These are phyloP conservation scores for Heliosperma pusillum DNA, from an alignment of 148 eudicot genomes.

Conservation along the genomic window DNA sequence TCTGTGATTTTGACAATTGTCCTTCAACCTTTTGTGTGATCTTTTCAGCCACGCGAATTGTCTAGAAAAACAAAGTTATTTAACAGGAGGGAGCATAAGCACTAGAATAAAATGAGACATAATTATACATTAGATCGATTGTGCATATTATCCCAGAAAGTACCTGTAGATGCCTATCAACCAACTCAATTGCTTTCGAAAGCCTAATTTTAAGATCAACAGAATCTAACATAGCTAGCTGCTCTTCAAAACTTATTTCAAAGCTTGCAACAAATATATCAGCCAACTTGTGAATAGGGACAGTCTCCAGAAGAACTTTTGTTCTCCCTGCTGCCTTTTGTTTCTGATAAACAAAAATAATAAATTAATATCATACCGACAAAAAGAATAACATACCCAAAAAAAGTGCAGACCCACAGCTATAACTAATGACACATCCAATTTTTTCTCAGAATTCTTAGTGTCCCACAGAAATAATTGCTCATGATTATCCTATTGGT, in stretches of 20 bases:
- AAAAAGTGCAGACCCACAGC: background rate
- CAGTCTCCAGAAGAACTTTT: constrained; percentile 97
- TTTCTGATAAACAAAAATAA: constrained; percentile 44
- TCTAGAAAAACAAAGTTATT: constrained; percentile 39
- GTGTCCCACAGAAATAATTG: constrained; percentile 5
- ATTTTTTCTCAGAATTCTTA: background rate
- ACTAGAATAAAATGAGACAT: constrained; percentile 8
- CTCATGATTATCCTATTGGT: background rate
- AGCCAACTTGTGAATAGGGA: constrained; percentile 94
- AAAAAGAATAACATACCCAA: background rate
- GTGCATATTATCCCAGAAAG: constrained; percentile 9
- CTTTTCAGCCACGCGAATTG: constrained; percentile 98
- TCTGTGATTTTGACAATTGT: constrained; percentile 92
- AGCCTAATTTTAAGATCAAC: constrained; percentile 91
- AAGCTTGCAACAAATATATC: constrained; percentile 99
- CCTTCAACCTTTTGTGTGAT: constrained; percentile 99
- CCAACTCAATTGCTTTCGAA: constrained; percentile 95
- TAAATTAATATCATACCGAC: constrained; percentile 13
- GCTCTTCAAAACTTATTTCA: constrained; percentile 98
- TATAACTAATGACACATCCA: background rate
- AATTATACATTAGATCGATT: background rate
- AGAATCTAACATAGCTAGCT: constrained; percentile 90
- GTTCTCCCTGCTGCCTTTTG: constrained; percentile 97
- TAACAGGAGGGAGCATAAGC: constrained; percentile 11
- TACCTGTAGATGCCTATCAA: constrained; percentile 98